These are phyloP conservation scores for Carex parvula DNA, from an alignment of 176 grass and related monocot species.

Conservation along the genomic window DNA sequence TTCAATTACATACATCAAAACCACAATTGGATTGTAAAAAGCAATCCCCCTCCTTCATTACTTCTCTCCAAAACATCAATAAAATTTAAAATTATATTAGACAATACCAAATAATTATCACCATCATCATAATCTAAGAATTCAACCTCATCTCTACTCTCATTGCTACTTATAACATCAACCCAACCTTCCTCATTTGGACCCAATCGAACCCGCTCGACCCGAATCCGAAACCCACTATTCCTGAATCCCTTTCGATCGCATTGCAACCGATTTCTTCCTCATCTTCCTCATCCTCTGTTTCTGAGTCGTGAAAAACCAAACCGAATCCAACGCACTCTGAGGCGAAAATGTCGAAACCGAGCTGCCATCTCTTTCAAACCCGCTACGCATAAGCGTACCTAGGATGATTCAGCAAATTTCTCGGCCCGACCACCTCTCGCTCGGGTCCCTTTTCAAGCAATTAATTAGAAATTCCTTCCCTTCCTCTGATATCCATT, in stretches of 20 bases:
- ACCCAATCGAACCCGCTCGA: neutral
- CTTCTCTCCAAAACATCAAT: neutral
- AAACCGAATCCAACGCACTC: constrained; percentile 38
- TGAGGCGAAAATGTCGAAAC: constrained; percentile 33
- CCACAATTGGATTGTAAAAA: neutral
- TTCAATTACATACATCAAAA: constrained; percentile 12
- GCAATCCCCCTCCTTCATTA: neutral
- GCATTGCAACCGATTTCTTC: neutral
- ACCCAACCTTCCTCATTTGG: constrained; percentile 12
- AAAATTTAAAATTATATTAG: constrained; percentile 1
- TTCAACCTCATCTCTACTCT: neutral
- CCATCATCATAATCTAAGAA: constrained; percentile 2
- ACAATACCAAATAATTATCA: constrained; percentile 5
- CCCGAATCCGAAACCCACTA: neutral
- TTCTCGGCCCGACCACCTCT: constrained; percentile 35
- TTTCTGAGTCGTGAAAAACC: constrained; percentile 37
- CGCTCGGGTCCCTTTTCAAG: constrained; percentile 28
- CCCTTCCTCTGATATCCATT: constrained; percentile 30
- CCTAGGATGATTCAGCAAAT: constrained; percentile 31
- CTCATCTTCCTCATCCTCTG: constrained; percentile 43
- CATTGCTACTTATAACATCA: neutral
- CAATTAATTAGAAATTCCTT: constrained; percentile 42
- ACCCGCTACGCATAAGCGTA: neutral
- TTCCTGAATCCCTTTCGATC: constrained; percentile 3
- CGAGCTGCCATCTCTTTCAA: neutral